Conservation (phyloP, 352 stramenopile genomes). For the Blastocystis sp. region DNA sequence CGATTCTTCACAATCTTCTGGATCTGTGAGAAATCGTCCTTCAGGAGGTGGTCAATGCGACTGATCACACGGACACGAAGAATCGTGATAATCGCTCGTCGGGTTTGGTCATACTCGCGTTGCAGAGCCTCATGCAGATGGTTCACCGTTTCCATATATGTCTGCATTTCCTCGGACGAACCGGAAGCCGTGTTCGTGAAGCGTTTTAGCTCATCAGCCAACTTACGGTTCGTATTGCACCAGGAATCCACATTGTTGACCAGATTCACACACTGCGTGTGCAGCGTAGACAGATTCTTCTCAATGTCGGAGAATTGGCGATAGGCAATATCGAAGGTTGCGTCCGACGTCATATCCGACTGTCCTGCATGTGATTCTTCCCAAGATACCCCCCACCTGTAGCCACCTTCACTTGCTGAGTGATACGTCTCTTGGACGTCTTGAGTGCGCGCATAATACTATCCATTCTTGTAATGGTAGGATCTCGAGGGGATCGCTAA, state of each 20-base stretch:
- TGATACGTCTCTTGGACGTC: constrained; percentile 34
- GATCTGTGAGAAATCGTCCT: constrained; percentile 33
- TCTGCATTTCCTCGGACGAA: not conserved
- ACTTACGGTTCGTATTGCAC: constrained; percentile 36
- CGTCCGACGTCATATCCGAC: constrained; percentile 28
- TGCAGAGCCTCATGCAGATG: constrained; percentile 21
- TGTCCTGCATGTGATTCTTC: not conserved
- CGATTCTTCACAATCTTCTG: constrained; percentile 35
- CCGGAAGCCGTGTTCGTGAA: constrained; percentile 17
- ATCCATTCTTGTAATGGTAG: not conserved
- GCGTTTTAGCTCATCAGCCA: constrained; percentile 39
- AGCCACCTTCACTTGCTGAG: constrained; percentile 44
- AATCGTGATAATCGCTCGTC: not conserved
- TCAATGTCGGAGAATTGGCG: constrained; percentile 45
- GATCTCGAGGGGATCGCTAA: no score
- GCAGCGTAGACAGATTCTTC: constrained; percentile 31
- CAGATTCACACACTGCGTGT: constrained; percentile 13
- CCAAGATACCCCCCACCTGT: not conserved
- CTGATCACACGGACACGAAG: constrained; percentile 26
- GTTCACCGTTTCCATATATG: not conserved
- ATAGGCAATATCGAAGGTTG: constrained; percentile 41
- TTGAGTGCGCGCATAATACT: constrained; percentile 33
- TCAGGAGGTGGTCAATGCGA: constrained; percentile 49
- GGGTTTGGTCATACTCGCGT: constrained; percentile 7
- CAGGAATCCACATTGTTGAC: constrained; percentile 24